These are phyloP conservation scores for Trametes coccinea DNA, from an alignment of 768 basidiomycete genomes.

Conservation along the genomic window DNA sequence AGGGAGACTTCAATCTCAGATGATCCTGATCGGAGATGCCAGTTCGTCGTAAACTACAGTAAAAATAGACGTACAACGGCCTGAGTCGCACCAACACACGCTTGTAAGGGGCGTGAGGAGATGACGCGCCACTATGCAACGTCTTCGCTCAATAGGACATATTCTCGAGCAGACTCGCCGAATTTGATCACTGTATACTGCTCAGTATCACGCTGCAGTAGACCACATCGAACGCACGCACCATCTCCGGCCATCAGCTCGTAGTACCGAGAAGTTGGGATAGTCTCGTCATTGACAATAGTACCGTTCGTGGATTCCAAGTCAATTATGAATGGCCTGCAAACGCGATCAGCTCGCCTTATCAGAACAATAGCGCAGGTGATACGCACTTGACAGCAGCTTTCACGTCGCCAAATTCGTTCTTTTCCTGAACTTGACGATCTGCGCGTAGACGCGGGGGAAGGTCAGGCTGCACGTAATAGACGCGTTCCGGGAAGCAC, in stretches of 20 bases:
- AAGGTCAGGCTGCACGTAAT: constrained; percentile 2
- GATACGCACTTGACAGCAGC: constrained; percentile 76
- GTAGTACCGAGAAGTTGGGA: constrained; percentile 86
- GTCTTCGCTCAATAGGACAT: constrained; percentile 84
- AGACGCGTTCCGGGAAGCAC: constrained; percentile 27
- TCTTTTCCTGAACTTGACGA: constrained; percentile 81
- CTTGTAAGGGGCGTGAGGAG: neutral
- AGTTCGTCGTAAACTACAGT: constrained; percentile 1
- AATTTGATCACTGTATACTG: constrained; percentile 74
- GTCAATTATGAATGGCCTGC: constrained; percentile 94
- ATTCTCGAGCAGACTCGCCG: constrained; percentile 77
- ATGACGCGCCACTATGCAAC: constrained; percentile 32
- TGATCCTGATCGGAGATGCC: neutral
- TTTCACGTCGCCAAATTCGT: constrained; percentile 82
- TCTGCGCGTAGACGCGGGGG: constrained; percentile 42
- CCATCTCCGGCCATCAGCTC: constrained; percentile 81
- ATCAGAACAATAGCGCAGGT: neutral
- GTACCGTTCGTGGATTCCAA: constrained; percentile 98
- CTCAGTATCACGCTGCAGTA: neutral
- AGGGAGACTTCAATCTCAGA: neutral
- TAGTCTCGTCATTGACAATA: constrained; percentile 80
- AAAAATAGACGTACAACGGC: constrained; percentile 8
- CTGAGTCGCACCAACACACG: neutral
- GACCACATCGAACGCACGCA: constrained; percentile 37
- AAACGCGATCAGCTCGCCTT: neutral